A percentile compares a stretch with the other conserved stretches of the same genome.
phyloP scores from a whole-genome alignment of 768 basidiomycete genomes.

The Exsudoporus frostii region DNA sequence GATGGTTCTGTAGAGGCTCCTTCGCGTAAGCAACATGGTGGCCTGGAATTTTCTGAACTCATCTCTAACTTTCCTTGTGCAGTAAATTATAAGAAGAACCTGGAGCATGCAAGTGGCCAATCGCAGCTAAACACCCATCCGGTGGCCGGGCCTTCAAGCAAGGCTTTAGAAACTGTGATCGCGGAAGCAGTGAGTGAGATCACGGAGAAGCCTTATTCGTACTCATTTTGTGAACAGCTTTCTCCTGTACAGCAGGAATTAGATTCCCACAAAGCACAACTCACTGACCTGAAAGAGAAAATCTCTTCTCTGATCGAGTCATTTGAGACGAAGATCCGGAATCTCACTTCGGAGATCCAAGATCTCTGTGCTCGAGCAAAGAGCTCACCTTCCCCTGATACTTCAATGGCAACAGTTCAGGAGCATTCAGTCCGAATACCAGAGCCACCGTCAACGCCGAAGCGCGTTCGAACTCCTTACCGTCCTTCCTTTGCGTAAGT shows the following conservation, averaged over 20 bases:
- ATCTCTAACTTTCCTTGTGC: background rate
- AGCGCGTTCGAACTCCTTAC: constrained; percentile 33
- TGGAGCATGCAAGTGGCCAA: constrained; percentile 1
- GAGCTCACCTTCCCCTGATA: constrained; percentile 7
- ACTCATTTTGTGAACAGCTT: constrained; percentile 34
- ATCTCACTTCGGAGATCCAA: constrained; percentile 35
- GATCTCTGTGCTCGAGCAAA: constrained; percentile 23
- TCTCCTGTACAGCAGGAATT: constrained; percentile 52
- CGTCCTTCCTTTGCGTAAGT: constrained; percentile 26
- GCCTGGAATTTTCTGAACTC: background rate
- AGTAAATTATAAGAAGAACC: constrained; percentile 7
- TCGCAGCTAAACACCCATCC: constrained; percentile 2
- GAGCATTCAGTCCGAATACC: constrained; percentile 23
- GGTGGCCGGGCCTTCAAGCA: constrained; percentile 3
- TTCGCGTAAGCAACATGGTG: constrained; percentile 13
- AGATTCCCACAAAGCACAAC: constrained; percentile 43
- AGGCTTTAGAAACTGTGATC: constrained; percentile 17
- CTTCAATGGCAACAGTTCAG: constrained; percentile 5
- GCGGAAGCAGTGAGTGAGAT: constrained; percentile 30
- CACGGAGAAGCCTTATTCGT: background rate
- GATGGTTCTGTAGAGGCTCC: constrained; percentile 9
- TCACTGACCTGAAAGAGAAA: constrained; percentile 34
- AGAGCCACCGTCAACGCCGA: constrained; percentile 33
- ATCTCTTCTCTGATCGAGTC: constrained; percentile 28
- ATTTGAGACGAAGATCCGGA: constrained; percentile 38